phyloP scores from a whole-genome alignment of 176 grass and related monocot species.

The Aechmea fasciata region DNA sequence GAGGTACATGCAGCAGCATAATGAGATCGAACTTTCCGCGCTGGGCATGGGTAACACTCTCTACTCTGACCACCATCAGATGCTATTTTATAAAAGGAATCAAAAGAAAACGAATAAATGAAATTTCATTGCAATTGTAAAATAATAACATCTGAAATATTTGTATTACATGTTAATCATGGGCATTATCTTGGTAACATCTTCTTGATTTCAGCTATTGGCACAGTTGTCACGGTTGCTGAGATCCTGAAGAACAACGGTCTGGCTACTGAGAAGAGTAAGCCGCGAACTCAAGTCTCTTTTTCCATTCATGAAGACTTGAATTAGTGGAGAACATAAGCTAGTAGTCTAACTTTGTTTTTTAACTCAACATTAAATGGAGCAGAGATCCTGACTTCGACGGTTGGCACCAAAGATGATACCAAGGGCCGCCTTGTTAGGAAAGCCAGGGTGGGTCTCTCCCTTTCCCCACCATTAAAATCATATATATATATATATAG shows the following conservation, averaged over 20 bases:
- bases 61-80: not conserved
- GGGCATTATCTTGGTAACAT: not conserved
- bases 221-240: conserved; percentile 77
- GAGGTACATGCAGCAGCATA: conserved; percentile 79
- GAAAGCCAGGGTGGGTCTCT: conserved; percentile 62
- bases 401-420: conserved; percentile 70
- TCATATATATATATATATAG: not conserved
- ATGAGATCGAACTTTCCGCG: conserved; percentile 73
- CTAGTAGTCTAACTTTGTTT: not conserved
- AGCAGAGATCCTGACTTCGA: conserved; percentile 84
- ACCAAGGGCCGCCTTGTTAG: conserved; percentile 67
- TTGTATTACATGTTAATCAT: not conserved
- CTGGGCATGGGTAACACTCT: conserved; percentile 70
- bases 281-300: not conserved
- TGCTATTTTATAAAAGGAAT: no score
- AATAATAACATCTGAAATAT: not conserved
- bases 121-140: no score
- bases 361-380: not conserved
- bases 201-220: conserved; percentile 47
- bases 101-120: no score
- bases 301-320: not conserved
- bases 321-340: not conserved
- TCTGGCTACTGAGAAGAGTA: conserved; percentile 74
- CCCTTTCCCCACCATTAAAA: not conserved
- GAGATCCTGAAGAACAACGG: conserved; percentile 92